Conservation (phyloP, 495 filamentous ascomycete genomes). For the Usnea hakonensis region DNA sequence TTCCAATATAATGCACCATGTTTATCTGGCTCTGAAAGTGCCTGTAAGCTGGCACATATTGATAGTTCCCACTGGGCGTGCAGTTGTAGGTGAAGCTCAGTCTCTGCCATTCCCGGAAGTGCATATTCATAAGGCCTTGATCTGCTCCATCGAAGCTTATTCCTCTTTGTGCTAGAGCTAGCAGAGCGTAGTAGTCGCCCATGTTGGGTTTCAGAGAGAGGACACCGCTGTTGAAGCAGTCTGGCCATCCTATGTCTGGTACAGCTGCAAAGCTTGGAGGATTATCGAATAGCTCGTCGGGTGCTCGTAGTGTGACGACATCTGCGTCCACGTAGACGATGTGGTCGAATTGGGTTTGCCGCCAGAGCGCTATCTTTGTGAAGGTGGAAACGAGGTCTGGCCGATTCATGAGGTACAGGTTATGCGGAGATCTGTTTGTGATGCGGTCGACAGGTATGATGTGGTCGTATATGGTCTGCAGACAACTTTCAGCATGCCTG, state of each 20-base stretch:
- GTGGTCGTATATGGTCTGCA: conserved; percentile 76
- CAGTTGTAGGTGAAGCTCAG: conserved; percentile 95
- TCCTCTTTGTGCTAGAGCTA: conserved; percentile 71
- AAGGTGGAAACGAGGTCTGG: conserved; percentile 84
- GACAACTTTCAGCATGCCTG: background rate
- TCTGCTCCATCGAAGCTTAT: conserved; percentile 97
- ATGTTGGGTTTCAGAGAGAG: conserved; percentile 85
- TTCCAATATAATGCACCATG: conserved; percentile 88
- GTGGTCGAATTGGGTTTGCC: conserved; percentile 77
- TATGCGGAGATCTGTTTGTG: conserved; percentile 65
- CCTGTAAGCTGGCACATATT: conserved; percentile 88
- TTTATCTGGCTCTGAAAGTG: conserved; percentile 84
- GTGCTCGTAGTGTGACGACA: conserved; percentile 74
- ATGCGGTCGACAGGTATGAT: conserved; percentile 77
- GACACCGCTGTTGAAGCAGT: conserved; percentile 94
- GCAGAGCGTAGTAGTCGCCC: conserved; percentile 78
- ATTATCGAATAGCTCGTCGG: conserved; percentile 84
- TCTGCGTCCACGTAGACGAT: conserved; percentile 93
- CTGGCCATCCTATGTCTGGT: conserved; percentile 96
- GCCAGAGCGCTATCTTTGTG: conserved; percentile 95
- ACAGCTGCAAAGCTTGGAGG: conserved; percentile 75
- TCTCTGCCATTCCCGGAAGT: conserved; percentile 81
- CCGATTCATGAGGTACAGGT: conserved; percentile 86
- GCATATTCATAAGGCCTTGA: conserved; percentile 90
- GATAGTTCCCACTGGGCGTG: conserved; percentile 88